Conservation (phyloP, 352 stramenopile species). For the Globisporangium cystogenes region DNA sequence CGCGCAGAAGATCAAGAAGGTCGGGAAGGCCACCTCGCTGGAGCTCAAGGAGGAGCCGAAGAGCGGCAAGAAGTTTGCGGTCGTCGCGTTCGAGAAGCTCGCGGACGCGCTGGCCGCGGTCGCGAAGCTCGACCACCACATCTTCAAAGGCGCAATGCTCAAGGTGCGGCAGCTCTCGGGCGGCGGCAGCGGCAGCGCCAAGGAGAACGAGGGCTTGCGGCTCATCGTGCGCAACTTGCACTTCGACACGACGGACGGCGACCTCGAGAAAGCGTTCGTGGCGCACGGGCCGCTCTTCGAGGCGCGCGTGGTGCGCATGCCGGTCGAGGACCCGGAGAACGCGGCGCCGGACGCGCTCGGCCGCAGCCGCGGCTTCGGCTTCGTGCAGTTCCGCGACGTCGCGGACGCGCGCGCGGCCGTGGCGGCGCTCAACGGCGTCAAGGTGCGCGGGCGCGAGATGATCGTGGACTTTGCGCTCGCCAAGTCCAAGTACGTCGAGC, state of each 20-base stretch:
- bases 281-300: conserved; percentile 62
- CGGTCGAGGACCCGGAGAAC: conserved; percentile 40
- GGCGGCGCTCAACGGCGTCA: conserved; percentile 66
- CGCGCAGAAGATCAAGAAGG: conserved; percentile 77
- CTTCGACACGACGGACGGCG: conserved; percentile 71
- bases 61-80: conserved; percentile 50
- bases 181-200: conserved; percentile 18
- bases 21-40: conserved; percentile 43
- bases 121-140: conserved; percentile 74
- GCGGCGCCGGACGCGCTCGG: conserved; percentile 31
- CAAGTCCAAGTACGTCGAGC: conserved; percentile 74
- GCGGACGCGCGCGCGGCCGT: conserved; percentile 57
- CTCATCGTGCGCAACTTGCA: conserved; percentile 83
- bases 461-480: conserved; percentile 82
- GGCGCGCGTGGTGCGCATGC: conserved; percentile 66
- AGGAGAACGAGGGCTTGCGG: conserved; percentile 49
- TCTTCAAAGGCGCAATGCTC: conserved; percentile 78
- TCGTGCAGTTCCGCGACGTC: conserved; percentile 75
- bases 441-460: conserved; percentile 81
- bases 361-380: conserved; percentile 76
- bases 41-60: conserved; percentile 57
- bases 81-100: conserved; percentile 57
- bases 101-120: conserved; percentile 48
- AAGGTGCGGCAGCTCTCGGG: conserved; percentile 42
- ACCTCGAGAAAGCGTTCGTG: conserved; percentile 71